A percentile compares a stretch with the other conserved stretches of the same genome.
These are phyloP conservation scores for Apiotrichum laibachii DNA, from an alignment of 1,284 basidiomycete genomes.

Conservation along the genomic window DNA sequence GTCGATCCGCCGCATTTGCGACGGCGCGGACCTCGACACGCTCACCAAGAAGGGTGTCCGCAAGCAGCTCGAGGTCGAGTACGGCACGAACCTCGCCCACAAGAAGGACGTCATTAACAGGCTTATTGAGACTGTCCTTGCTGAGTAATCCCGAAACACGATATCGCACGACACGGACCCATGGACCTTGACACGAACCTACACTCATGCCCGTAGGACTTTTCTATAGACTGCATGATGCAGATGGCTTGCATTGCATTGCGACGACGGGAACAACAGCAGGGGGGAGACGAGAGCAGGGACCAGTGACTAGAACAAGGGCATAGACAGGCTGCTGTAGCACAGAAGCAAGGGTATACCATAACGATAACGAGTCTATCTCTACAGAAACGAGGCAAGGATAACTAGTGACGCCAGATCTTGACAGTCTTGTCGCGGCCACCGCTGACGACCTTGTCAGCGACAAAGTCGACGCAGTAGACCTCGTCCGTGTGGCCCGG, in stretches of 20 bases:
- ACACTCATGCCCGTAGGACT: not conserved
- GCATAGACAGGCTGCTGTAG: not conserved
- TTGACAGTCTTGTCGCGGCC: conserved; percentile 65
- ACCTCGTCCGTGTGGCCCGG: conserved; percentile 97
- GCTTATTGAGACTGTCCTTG: conserved; percentile 49
- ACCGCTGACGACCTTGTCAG: conserved; percentile 95
- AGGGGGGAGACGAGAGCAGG: not conserved
- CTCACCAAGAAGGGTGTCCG: conserved; percentile 87
- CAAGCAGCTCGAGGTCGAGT: conserved; percentile 72
- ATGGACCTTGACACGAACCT: conserved; percentile 7
- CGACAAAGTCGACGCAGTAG: conserved; percentile 97
- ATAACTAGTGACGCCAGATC: conserved; percentile 42
- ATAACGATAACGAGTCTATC: not conserved
- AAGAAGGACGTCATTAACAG: conserved; percentile 53
- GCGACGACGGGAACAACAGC: not conserved
- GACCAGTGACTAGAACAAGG: not conserved
- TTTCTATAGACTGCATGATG: conserved; percentile 6
- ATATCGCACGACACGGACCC: conserved; percentile 1
- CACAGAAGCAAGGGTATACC: not conserved
- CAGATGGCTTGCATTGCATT: conserved; percentile 5
- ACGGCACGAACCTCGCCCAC: conserved; percentile 55
- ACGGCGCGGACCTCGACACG: conserved; percentile 74
- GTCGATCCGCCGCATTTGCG: conserved; percentile 68
- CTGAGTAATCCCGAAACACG: conserved; percentile 11
- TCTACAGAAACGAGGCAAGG: conserved; percentile 1